Conservation (phyloP, 768 basidiomycete species). For the Tricholomella constricta region DNA sequence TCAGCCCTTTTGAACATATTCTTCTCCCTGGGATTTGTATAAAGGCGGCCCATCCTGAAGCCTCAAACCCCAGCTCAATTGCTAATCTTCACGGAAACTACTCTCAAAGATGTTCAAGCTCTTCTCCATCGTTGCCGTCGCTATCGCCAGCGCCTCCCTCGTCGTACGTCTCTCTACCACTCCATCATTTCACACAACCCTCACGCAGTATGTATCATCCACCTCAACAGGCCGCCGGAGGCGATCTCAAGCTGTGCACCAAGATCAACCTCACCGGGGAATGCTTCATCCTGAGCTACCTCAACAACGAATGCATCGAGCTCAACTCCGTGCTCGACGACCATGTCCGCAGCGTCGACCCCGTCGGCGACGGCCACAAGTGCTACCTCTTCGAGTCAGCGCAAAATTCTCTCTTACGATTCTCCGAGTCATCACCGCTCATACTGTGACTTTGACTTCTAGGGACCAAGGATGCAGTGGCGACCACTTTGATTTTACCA, state of each 20-base stretch:
- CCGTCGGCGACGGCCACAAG: constrained; percentile 7
- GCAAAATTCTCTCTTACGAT: neutral
- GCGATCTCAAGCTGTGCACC: constrained; percentile 12
- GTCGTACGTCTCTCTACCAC: constrained; percentile 7
- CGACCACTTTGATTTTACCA: constrained; percentile 10
- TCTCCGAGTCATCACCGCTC: neutral
- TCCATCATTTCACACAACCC: too few species aligned
- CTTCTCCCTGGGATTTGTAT: neutral
- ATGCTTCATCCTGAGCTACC: constrained; percentile 12
- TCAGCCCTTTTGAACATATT: neutral
- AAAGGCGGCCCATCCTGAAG: neutral
- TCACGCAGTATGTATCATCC: too few species aligned
- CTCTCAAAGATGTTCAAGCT: neutral
- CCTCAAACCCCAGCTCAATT: neutral
- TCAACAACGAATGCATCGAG: constrained; percentile 11
- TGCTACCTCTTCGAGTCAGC: constrained; percentile 11
- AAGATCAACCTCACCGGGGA: constrained; percentile 5
- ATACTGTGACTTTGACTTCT: neutral
- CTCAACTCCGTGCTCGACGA: constrained; percentile 10
- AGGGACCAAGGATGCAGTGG: constrained; percentile 11
- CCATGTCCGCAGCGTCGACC: constrained; percentile 11
- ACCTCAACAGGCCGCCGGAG: constrained; percentile 12
- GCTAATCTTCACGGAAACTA: neutral
- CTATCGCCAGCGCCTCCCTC: neutral
- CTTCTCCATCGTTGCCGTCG: neutral